phyloP scores from a whole-genome alignment of 139 green algal species.

The Chlamydomonas incerta region DNA sequence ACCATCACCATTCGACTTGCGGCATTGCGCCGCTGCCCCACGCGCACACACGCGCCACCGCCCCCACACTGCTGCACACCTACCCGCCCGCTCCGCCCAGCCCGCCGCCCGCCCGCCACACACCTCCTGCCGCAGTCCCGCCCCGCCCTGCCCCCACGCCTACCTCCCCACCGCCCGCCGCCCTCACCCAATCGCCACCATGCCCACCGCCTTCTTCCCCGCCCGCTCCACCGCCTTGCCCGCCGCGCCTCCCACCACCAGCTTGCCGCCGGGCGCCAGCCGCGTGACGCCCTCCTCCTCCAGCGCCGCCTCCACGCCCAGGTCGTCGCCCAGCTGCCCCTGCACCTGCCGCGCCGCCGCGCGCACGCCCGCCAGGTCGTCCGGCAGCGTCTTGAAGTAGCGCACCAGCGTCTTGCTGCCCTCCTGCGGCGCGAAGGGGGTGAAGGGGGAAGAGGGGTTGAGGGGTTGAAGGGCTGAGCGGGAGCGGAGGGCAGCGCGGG shows the following conservation, averaged over 20 bases:
- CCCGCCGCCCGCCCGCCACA: too few species aligned
- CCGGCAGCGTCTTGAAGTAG: constrained; percentile 57
- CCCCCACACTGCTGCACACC: too few species aligned
- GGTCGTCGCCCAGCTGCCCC: constrained; percentile 26
- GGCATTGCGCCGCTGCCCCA: too few species aligned
- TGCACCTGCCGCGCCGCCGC: background rate
- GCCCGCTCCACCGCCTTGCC: background rate
- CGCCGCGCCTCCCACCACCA: background rate
- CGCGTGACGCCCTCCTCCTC: constrained; percentile 23
- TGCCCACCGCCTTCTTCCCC: constrained; percentile 25
- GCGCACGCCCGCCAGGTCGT: constrained; percentile 24
- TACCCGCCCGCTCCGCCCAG: too few species aligned
- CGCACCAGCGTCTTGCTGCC: constrained; percentile 45
- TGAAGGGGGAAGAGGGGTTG: background rate
- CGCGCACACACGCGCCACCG: too few species aligned
- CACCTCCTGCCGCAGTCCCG: too few species aligned
- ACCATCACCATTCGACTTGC: too few species aligned
- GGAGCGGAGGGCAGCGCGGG: too few species aligned
- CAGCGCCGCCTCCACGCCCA: constrained; percentile 53
- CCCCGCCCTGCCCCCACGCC: too few species aligned
- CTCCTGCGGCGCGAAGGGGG: constrained; percentile 21
- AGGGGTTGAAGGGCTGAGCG: too few species aligned
- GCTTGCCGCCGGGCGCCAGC: constrained; percentile 7
- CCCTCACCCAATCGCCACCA: constrained; percentile 39
- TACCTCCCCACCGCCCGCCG: too few species aligned